Base-by-base conservation (phyloP, 2,329 filamentous ascomycete species). In the Fusarium dlaminii region DNA sequence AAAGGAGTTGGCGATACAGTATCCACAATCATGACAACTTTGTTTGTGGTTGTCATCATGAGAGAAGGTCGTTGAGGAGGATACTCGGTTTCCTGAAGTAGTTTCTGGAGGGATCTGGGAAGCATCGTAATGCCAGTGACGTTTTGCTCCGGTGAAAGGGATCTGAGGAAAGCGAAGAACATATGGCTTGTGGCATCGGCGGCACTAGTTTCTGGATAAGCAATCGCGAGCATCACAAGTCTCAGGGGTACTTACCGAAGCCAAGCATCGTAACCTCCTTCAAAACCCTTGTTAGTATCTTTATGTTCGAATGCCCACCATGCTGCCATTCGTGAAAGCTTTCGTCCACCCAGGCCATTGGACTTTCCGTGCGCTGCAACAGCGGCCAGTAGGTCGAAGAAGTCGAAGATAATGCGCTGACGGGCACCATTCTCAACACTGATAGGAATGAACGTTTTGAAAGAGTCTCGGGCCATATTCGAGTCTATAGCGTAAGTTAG, bases 261-360 rank as follows among this genome's bases (percentile, higher is more conserved):
- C 95, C 96, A 99, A 49, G 90, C 90, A 80, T 93, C 94, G 83
- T 99, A 99, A 62, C 96, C 95, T 45, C 94, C 94, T 76, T 98
- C 96, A 77, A 99, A 99, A 22, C 96, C 96, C 80, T 93, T 96
- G 46, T 93, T 93, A 12, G 91, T 91, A 80, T 98, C 95, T 52
- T 87, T 90, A 75, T 97, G 94, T 79, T 98, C 96, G 81, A 99
- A 99, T 2, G 96, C 95, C 96, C 96, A 99, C 96, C 96, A 99
- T 51, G 95, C 95, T 45, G 96, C 96, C 88, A 97, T 94, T 75
- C 96, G 90, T 15, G 96, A 98, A 62, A 99, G 88, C 82, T 98
- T 98, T 73, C 95, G 91, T 32, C 96, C 96, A 69, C 95, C 94
- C 72, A 99, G 90, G 48, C 96, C 96, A 81, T 99, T 99, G 62